Evolutionary conservation across 495 filamentous ascomycete species (phyloP), one percentile per base, ranked within the genome.

Genomic region (Aspergillus sclerotiicarbonarius): DNA sequence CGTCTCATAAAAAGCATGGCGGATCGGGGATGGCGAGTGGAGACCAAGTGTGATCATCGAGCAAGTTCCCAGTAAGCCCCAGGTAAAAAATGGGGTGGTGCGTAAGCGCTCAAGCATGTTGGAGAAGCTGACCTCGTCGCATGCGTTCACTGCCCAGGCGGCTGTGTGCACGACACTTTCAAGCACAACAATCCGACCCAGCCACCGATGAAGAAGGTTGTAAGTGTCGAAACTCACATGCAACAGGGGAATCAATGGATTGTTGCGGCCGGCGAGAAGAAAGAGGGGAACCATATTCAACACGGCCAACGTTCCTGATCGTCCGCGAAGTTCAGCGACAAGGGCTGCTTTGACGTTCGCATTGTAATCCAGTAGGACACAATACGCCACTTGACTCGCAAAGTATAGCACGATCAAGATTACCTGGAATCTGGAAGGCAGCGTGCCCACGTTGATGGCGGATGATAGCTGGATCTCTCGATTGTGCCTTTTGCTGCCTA

Each of bases 141-240:
- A 51, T 50, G 74, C 72, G 70, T 86, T 82, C 66, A 80, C 67
- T 47, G 75, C 76, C 82, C 85, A 99, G 39, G 88, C 87, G 47
- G 80, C 48, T 4, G 87, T 88, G 67, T 98, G 94, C 12, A 85
- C 78, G 48, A 96, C 43, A 6, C 85, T 77, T 69, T 98, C 89
- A 13, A 93, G 45, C 18, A 89, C 85, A 7, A 95, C 84, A 20
- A 96, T 86, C 18, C 94, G 88, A 20, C 93, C 94, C 54, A 98
- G 86, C 93, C 94, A 98, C 37, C 94, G 87, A 71, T 98, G 94
- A 30, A 98, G 74, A 29, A 97, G 78, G 71, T 97, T 98, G 80
- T 91, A 97, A 0, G 92, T 96, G 75, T 98, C 95, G 73, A 96
- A 98, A 70, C 90, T 93, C 72, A 98, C 85, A 29, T 84, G 85